Evolutionary conservation across 2,329 filamentous ascomycete species (phyloP), one percentile per base, ranked within the genome.

Genomic region (Arthrobotrys conoides): DNA sequence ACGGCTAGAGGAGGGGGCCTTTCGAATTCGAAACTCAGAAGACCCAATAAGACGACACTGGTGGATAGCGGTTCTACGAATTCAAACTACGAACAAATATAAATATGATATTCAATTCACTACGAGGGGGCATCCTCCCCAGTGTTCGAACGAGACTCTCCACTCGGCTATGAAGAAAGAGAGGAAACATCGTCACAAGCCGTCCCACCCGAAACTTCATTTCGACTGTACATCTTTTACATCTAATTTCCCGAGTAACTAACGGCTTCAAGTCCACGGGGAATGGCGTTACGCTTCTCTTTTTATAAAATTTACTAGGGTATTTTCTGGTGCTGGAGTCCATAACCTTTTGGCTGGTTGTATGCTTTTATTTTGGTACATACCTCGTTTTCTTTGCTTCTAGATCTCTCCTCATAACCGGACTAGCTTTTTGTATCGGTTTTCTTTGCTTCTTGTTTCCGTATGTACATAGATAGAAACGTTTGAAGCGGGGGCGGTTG

Each of bases 151-250:
- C 9, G 12, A 16, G 5, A 3, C 38, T 38, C 36, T 10, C 9
- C 9, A 38, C 36, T n/a, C 38, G 38, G 33, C 9, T 12, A 36
- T 12, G 1, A 12, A 36, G 33, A 41, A 16, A 16, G 14, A 5
- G 38, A 41, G 2, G 38, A n/a, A n/a, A 16, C n/a, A 55, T 57
- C 18, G 36, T 10, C 10, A 44, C 18, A 12, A 12, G 33, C 18
- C 80, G 38, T n/a, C 76, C 80, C 41, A 80, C 3, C 12, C 79
- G 33, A 82, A 8, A 8, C 80, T 38, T 80, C 51, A 18, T 55
- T 33, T 55, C 51, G n/a, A 30, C 16, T 55, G 51, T 55, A 55
- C 51, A 55, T 55, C 33, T 33, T 36, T 16, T 41, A 14, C 5
- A 2, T 41, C 38, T 36, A 14, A 24, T 12, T 46, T 6, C 44